Evolutionary conservation across 2,329 filamentous ascomycete genomes (phyloP).

Genomic region (Atkinsonella texensis): DNA sequence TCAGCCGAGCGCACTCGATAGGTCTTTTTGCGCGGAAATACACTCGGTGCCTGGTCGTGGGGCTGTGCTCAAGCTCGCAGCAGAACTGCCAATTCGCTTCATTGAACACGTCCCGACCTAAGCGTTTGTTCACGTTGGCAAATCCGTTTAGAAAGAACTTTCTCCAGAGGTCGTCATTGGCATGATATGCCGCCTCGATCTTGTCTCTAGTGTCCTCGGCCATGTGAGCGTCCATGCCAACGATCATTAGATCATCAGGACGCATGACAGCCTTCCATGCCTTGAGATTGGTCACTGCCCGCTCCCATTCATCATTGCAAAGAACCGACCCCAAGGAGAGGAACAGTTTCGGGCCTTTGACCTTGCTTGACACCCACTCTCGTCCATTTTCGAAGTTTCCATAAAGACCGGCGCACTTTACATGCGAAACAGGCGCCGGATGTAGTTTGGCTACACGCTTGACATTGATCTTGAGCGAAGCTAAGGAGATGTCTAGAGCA

Average conservation of each 20-base stretch:
- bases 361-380: constrained; percentile 15
- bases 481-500: constrained; percentile 27
- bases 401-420: constrained; percentile 27
- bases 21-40: constrained; percentile 25
- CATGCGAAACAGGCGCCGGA: constrained; percentile 12
- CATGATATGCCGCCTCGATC: constrained; percentile 29
- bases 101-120: constrained; percentile 21
- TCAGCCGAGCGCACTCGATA: constrained; percentile 15
- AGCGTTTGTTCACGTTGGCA: constrained; percentile 23
- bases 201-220: constrained; percentile 21
- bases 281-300: constrained; percentile 23
- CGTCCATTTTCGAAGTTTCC: constrained; percentile 27
- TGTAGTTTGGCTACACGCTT: constrained; percentile 19
- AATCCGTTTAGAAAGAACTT: constrained; percentile 29
- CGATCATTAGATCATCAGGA: constrained; percentile 22
- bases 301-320: constrained; percentile 27
- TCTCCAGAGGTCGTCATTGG: constrained; percentile 21
- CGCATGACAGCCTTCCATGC: constrained; percentile 25
- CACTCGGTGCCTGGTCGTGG: constrained; percentile 28
- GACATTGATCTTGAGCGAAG: constrained; percentile 24
- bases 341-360: constrained; percentile 23
- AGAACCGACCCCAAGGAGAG: constrained; percentile 30
- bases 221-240: constrained; percentile 30
- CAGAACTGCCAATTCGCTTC: constrained; percentile 26
- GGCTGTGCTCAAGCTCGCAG: constrained; percentile 23